Conservation (phyloP, 2,329 filamentous ascomycete species). For the Sphaerulina musiva region DNA sequence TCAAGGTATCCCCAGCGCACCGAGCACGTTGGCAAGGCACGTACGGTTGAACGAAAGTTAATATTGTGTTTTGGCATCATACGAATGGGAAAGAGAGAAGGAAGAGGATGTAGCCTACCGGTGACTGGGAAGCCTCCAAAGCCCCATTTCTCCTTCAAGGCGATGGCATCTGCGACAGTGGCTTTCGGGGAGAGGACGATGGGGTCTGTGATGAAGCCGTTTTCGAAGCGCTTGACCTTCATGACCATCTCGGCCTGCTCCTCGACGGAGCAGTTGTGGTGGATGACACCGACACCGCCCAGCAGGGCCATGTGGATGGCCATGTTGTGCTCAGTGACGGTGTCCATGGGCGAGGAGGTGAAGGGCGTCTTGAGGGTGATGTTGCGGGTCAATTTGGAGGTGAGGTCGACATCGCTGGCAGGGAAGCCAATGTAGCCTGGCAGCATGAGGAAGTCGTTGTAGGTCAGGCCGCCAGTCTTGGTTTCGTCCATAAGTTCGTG, state of each 20-base stretch:
- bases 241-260: conserved; percentile 97
- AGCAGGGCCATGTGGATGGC: conserved; percentile 93
- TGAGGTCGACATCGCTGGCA: conserved; percentile 78
- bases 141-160: conserved; percentile 94
- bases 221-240: conserved; percentile 99
- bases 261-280: conserved; percentile 98
- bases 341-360: conserved; percentile 98
- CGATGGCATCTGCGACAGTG: conserved; percentile 84
- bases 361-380: conserved; percentile 95
- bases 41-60: conserved; percentile 99
- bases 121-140: conserved; percentile 98
- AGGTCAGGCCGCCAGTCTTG: conserved; percentile 87
- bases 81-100: conserved; percentile 31
- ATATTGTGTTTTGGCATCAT: conserved; percentile 68
- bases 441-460: conserved; percentile 95
- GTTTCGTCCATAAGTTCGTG: conserved; percentile 83
- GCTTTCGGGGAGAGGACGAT: conserved; percentile 82
- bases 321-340: conserved; percentile 98
- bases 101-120: conserved; percentile 57
- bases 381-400: conserved; percentile 88
- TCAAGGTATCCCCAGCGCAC: conserved; percentile 32
- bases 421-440: conserved; percentile 98
- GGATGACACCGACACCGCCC: conserved; percentile 86
- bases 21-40: conserved; percentile 45
- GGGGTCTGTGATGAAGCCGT: conserved; percentile 96